phyloP scores from a whole-genome alignment of 768 basidiomycete species.

The Strobilomyces echinocephalus region DNA sequence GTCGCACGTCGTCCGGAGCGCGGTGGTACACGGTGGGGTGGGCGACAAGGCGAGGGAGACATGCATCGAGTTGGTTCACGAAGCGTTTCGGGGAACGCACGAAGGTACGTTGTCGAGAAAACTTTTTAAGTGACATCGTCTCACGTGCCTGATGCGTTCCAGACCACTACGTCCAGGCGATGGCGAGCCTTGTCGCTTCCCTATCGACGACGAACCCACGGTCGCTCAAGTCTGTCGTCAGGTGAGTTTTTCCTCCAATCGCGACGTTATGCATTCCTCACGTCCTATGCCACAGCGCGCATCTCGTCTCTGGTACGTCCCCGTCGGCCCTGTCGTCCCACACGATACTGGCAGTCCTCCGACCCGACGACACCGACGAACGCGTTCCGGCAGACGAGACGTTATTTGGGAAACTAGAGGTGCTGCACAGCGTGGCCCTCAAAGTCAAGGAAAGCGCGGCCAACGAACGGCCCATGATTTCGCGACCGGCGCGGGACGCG shows the following conservation, averaged over 20 bases:
- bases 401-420: constrained; percentile 61
- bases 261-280: neutral
- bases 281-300: constrained; percentile 35
- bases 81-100: constrained; percentile 71
- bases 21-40: constrained; percentile 55
- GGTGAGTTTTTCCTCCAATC: constrained; percentile 40
- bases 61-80: constrained; percentile 69
- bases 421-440: constrained; percentile 61
- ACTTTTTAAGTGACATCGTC: neutral
- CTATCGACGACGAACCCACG: constrained; percentile 60
- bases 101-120: constrained; percentile 42
- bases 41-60: constrained; percentile 70
- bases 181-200: constrained; percentile 58
- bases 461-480: constrained; percentile 65
- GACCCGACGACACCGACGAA: constrained; percentile 38
- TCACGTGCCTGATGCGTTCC: neutral
- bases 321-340: constrained; percentile 59
- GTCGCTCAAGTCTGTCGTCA: constrained; percentile 59
- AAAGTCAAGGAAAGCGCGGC: constrained; percentile 68
- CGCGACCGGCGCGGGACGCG: constrained; percentile 79
- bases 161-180: constrained; percentile 70
- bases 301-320: constrained; percentile 66
- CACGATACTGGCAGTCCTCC: constrained; percentile 54
- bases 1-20: constrained; percentile 68
- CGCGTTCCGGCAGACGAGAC: constrained; percentile 22